A percentile compares a stretch with the other conserved stretches of the same genome.
Evolutionary conservation across 78 protist species (phyloP).

Genomic region (Cyanophora paradoxa): DNA sequence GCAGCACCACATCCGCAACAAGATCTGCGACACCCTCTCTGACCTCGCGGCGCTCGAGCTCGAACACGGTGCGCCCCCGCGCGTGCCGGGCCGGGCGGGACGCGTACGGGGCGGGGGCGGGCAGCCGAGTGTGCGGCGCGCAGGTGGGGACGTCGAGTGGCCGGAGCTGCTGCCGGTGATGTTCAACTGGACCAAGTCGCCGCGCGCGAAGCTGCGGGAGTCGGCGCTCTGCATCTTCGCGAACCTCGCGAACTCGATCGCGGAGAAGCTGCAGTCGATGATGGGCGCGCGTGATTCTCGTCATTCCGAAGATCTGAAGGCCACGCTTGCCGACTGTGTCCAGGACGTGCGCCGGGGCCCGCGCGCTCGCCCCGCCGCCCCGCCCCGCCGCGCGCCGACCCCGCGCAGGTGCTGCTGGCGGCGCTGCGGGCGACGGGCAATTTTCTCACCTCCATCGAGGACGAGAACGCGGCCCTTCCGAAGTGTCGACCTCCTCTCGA

Average conservation of each 20-base stretch:
- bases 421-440: background rate
- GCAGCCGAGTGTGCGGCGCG: too few species aligned
- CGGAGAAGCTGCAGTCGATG: too few species aligned
- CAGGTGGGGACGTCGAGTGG: constrained; percentile 4
- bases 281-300: too few species aligned
- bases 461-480: background rate
- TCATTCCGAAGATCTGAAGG: too few species aligned
- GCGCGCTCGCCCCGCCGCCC: background rate
- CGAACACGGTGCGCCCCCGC: background rate
- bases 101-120: too few species aligned
- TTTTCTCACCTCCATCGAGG: background rate
- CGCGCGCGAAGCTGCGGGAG: constrained; percentile 3
- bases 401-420: background rate
- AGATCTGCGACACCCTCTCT: constrained; percentile 1
- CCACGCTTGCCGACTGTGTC: too few species aligned
- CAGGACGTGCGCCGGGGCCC: background rate
- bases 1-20: background rate
- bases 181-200: background rate
- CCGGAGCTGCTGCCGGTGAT: constrained; percentile 18
- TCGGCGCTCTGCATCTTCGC: background rate
- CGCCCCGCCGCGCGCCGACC: too few species aligned
- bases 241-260: too few species aligned
- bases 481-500: constrained; percentile 1
- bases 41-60: constrained; percentile 10
- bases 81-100: too few species aligned